These are phyloP conservation scores for Onygena corvina DNA, from an alignment of 2,329 filamentous ascomycete species.

Conservation along the genomic window DNA sequence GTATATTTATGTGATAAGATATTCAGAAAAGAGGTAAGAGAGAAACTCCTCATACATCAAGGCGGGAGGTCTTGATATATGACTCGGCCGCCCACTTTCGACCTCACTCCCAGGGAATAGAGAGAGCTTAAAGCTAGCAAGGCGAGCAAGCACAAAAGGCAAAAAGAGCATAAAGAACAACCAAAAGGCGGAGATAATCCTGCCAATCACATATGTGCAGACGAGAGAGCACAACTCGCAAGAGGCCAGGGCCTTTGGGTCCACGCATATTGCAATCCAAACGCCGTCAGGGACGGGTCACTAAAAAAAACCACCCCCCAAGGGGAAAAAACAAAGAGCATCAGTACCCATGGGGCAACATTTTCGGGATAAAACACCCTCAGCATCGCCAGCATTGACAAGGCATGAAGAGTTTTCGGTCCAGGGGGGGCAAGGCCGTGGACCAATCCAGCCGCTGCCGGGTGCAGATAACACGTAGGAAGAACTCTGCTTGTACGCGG, in stretches of 20 bases:
- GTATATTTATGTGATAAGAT: neutral
- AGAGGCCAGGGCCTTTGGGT: neutral
- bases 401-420: neutral
- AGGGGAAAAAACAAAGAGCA: neutral
- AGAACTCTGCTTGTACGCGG: too few species aligned
- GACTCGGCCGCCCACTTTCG: neutral
- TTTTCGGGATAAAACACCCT: too few species aligned
- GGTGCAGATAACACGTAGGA: neutral
- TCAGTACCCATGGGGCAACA: too few species aligned
- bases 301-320: too few species aligned
- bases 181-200: neutral
- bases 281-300: too few species aligned
- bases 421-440: neutral
- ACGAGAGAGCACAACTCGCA: neutral
- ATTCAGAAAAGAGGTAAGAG: constrained; percentile 3
- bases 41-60: constrained; percentile 3
- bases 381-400: constrained; percentile 1
- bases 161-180: neutral
- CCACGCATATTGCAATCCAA: too few species aligned
- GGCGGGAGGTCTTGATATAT: constrained; percentile 1
- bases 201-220: neutral
- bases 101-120: neutral
- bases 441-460: neutral
- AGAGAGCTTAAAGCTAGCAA: too few species aligned
- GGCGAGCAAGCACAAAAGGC: too few species aligned